Conservation (phyloP, 139 green algal genomes). For the Microglena sp. region DNA sequence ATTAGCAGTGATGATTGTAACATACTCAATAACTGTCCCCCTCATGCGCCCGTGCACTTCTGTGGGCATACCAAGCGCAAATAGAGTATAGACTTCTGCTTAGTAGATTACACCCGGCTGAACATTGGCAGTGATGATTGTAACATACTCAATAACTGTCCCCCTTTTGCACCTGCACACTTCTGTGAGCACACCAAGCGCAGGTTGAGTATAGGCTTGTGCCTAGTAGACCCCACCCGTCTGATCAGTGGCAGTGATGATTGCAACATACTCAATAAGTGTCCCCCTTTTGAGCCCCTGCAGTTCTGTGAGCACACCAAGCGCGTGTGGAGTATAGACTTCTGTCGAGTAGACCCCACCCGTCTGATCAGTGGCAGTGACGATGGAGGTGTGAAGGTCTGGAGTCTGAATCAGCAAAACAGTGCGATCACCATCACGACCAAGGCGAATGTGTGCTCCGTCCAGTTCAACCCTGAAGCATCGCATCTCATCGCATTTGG, state of each 20-base stretch:
- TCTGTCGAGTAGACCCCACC: slow-evolving; percentile 26
- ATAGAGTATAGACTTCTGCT: too few relatives aligned
- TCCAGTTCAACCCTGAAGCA: slow-evolving; percentile 61
- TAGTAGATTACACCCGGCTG: too few relatives aligned
- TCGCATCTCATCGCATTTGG: slow-evolving; percentile 72
- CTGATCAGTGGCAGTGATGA: slow-evolving; percentile 80
- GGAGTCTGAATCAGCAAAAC: slow-evolving; percentile 18
- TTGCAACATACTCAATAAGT: too few relatives aligned
- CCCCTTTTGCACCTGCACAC: too few relatives aligned
- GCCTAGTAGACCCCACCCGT: slow-evolving; percentile 12
- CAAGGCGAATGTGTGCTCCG: slow-evolving; percentile 78
- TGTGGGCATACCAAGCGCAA: too few relatives aligned
- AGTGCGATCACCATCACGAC: not conserved
- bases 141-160: too few relatives aligned
- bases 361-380: slow-evolving; percentile 68
- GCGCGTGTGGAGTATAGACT: slow-evolving; percentile 85
- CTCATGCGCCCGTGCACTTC: too few relatives aligned
- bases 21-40: too few relatives aligned
- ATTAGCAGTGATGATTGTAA: too few relatives aligned
- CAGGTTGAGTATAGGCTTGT: slow-evolving; percentile 83
- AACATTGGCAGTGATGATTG: too few relatives aligned
- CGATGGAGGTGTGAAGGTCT: slow-evolving; percentile 77
- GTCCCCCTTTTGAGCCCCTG: too few relatives aligned
- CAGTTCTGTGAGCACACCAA: slow-evolving; percentile 67
- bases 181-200: slow-evolving; percentile 71